These are phyloP conservation scores for Daldinia concentrica DNA, from an alignment of 495 filamentous ascomycete species.

Conservation along the genomic window DNA sequence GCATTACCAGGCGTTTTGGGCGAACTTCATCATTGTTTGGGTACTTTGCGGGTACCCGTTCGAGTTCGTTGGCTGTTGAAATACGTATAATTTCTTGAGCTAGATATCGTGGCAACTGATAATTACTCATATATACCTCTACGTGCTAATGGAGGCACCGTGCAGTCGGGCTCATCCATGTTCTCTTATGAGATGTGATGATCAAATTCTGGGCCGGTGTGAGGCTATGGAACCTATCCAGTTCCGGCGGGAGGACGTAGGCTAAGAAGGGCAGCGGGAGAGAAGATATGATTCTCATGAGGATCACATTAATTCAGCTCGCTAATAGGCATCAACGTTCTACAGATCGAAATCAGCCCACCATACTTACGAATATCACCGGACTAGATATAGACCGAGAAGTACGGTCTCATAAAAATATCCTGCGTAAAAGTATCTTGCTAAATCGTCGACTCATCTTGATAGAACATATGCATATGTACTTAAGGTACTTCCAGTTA, in stretches of 20 bases:
- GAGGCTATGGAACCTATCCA: background rate
- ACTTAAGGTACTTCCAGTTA: background rate
- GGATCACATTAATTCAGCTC: background rate
- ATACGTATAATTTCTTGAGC: conserved; percentile 21
- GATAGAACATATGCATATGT: background rate
- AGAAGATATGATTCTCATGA: background rate
- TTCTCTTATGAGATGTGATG: background rate
- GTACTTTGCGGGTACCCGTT: conserved; percentile 17
- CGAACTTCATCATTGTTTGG: conserved; percentile 28
- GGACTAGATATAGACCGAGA: background rate
- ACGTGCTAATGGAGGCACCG: background rate
- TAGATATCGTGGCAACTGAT: conserved; percentile 10
- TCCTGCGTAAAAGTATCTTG: background rate
- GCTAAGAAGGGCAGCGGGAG: background rate
- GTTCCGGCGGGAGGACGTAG: background rate
- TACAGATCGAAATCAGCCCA: background rate
- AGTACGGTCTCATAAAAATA: background rate
- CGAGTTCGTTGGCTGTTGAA: conserved; percentile 21
- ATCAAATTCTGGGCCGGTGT: background rate
- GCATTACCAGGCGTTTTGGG: conserved; percentile 48
- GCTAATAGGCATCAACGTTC: background rate
- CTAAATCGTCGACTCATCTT: background rate
- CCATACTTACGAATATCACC: background rate
- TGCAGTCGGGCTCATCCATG: background rate
- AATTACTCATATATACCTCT: background rate